Conservation (phyloP, 2,329 filamentous ascomycete genomes). For the Ceratocystis smalleyi region DNA sequence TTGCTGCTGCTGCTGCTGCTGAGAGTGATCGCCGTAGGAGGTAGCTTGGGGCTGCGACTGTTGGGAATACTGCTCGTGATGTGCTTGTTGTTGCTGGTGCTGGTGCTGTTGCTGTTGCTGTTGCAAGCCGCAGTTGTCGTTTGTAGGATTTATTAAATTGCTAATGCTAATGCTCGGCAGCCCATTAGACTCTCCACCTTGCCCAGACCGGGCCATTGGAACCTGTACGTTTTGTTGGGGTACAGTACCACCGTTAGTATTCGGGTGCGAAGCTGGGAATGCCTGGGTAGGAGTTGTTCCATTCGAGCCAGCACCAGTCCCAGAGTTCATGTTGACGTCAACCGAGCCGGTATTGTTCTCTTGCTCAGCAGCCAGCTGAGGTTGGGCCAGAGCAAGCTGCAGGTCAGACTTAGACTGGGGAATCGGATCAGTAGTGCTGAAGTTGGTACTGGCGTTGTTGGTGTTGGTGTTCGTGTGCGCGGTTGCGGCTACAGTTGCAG, state of each 20-base stretch:
- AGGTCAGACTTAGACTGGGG: not conserved
- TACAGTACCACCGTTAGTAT: constrained; percentile 3
- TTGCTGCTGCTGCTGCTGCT: constrained; percentile 36
- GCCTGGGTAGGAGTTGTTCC: constrained; percentile 9
- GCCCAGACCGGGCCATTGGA: constrained; percentile 1
- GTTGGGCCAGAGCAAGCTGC: not conserved
- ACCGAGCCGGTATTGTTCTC: not conserved
- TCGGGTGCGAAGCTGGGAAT: not conserved
- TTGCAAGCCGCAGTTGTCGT: constrained; percentile 18
- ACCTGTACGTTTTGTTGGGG: not conserved
- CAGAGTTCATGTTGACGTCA: constrained; percentile 6
- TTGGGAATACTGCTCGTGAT: not conserved
- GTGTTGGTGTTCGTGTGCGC: not conserved
- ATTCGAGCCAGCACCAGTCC: not conserved
- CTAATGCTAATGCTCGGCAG: constrained; percentile 24
- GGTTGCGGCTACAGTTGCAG: not conserved
- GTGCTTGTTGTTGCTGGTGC: constrained; percentile 11
- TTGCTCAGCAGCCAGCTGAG: not conserved
- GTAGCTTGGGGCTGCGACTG: not conserved
- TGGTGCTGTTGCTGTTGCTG: constrained; percentile 18
- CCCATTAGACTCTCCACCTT: constrained; percentile 18
- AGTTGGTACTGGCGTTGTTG: not conserved
- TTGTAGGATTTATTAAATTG: constrained; percentile 17
- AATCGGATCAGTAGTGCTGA: not conserved
- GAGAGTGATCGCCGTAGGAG: not conserved